Base-by-base conservation (phyloP, 2,329 filamentous ascomycete genomes). In the Apiospora hydei region DNA sequence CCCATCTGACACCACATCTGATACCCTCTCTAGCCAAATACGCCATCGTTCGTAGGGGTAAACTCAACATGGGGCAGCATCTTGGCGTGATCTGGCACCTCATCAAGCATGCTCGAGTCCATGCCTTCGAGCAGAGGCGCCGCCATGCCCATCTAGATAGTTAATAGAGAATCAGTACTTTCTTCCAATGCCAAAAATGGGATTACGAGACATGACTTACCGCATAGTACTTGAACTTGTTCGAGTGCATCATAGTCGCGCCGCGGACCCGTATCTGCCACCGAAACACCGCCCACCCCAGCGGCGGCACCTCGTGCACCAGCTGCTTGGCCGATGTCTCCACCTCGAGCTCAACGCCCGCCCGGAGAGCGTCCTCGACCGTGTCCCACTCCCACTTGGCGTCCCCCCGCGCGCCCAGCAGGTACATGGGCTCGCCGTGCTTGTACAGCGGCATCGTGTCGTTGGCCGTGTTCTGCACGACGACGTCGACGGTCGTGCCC, bases 371-470 rank as follows among this genome's bases (percentile, higher is more conserved):
- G 51, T 4, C 73, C 14, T 51, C 67, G 0, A 76, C 72, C 21
- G 68, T 74, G 1, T 51, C 13, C 18, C 68, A 70, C 0, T 69
- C 41, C 57, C 77, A 77, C 4, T 26, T 24, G 2, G 46, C 57
- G 24, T 72, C 8, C 6, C 57, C 61, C 1, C n/a, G 53, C 1
- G 73, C 66, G 13, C 76, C 76, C 2, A 77, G 69, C 1, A 77
- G 66, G 75, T 73, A 77, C 0, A 74, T 71, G 4, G 76, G 72
- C 6, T 73, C 73, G 1, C 73, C 75, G 64, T 76, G 76, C 71
- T 77, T 77, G 69, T 77, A 77, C 10, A 77, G 73, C 14, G 77
- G 72, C 4, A 77, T 73, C 7, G 72, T 73, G 4, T 75, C 75
- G 67, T 26, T 70, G 34, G 61, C 43, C 61, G 61, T 57, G 46